These are phyloP conservation scores for Cryomyces minteri DNA, from an alignment of 495 filamentous ascomycete genomes.

Conservation along the genomic window DNA sequence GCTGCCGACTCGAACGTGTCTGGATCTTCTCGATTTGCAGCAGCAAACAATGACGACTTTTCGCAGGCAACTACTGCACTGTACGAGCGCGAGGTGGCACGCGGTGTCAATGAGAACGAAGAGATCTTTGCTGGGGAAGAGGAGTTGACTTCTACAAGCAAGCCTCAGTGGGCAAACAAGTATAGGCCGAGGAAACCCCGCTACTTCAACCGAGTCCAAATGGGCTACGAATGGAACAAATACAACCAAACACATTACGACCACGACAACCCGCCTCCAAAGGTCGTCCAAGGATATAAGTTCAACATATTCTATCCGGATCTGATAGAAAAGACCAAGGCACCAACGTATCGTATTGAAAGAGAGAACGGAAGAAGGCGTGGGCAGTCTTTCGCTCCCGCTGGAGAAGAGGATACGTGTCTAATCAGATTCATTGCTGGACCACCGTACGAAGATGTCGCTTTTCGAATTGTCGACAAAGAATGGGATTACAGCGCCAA, in stretches of 20 bases:
- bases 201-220: constrained; percentile 96
- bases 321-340: constrained; percentile 87
- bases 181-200: constrained; percentile 84
- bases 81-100: constrained; percentile 85
- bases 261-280: constrained; percentile 93
- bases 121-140: constrained; percentile 94
- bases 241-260: constrained; percentile 99
- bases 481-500: constrained; percentile 99
- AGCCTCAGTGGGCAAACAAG: constrained; percentile 73
- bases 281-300: constrained; percentile 96
- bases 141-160: constrained; percentile 41
- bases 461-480: constrained; percentile 93
- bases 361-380: constrained; percentile 74
- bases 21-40: constrained; percentile 53
- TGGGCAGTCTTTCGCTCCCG: constrained; percentile 82
- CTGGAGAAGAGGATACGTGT: constrained; percentile 96
- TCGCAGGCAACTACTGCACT: constrained; percentile 80
- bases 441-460: constrained; percentile 91
- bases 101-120: constrained; percentile 81
- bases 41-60: constrained; percentile 64
- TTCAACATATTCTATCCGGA: constrained; percentile 99
- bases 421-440: constrained; percentile 92
- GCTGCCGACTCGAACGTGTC: constrained; percentile 21
- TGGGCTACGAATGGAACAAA: constrained; percentile 99
- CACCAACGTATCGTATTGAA: constrained; percentile 88